phyloP scores from a whole-genome alignment of 2,329 filamentous ascomycete genomes.

The Colletotrichum somersetense region DNA sequence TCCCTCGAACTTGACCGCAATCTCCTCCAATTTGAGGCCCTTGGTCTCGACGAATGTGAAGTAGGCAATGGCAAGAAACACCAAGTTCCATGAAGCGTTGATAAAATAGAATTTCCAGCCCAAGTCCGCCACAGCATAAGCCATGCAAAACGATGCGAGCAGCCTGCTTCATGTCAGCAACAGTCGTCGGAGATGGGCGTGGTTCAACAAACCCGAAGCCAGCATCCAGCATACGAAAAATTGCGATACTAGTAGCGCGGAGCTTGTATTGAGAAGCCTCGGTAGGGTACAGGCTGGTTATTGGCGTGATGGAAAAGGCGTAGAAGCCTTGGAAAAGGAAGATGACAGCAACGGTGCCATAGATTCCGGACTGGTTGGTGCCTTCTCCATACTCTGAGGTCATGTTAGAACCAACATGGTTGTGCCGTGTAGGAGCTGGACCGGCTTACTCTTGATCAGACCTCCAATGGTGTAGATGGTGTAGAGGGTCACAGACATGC shows the following conservation, averaged over 20 bases:
- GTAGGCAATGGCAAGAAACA: slow-evolving; percentile 46
- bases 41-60: slow-evolving; percentile 49
- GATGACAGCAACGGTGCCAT: slow-evolving; percentile 53
- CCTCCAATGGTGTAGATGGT: slow-evolving; percentile 46
- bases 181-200: neutral
- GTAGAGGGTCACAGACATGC: slow-evolving; percentile 45
- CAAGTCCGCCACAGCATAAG: slow-evolving; percentile 47
- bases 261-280: slow-evolving; percentile 51
- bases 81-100: slow-evolving; percentile 48
- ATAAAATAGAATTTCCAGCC: slow-evolving; percentile 51
- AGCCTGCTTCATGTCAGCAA: slow-evolving; percentile 38
- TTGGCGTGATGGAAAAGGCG: slow-evolving; percentile 50
- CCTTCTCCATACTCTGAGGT: slow-evolving; percentile 22
- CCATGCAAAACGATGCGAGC: slow-evolving; percentile 47
- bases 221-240: slow-evolving; percentile 48
- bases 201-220: slow-evolving; percentile 45
- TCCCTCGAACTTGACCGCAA: slow-evolving; percentile 46
- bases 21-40: slow-evolving; percentile 48
- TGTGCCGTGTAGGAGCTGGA: no score
- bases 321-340: slow-evolving; percentile 53
- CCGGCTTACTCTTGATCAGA: slow-evolving; percentile 45
- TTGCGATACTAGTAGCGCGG: slow-evolving; percentile 49
- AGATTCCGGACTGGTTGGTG: slow-evolving; percentile 50
- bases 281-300: slow-evolving; percentile 51
- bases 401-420: no score